Conservation (phyloP, 306 rosid genomes). For the Leucaena leucocephala region DNA sequence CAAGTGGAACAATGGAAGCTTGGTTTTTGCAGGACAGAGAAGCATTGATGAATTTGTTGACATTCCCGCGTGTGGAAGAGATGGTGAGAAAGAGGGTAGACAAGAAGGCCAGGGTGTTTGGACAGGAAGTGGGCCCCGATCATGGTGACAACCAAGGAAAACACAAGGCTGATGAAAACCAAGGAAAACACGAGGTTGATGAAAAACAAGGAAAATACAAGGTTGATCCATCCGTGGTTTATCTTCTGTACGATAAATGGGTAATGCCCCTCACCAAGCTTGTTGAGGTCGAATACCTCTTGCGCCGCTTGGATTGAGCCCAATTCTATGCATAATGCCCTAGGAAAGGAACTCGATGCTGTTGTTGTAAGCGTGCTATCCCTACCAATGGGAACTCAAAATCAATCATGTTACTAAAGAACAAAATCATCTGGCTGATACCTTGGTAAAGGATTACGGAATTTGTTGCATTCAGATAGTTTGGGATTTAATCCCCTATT, state of each 20-base stretch:
- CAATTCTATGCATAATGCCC: conserved; percentile 9
- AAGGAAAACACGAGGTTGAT: conserved; percentile 48
- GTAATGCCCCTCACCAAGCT: conserved; percentile 83
- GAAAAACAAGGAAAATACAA: conserved; percentile 40
- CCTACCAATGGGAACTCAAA: no score
- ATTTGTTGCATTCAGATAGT: no score
- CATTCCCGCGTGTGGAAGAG: conserved; percentile 75
- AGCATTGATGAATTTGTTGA: conserved; percentile 80
- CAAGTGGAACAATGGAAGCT: not conserved
- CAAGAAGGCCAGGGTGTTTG: conserved; percentile 79
- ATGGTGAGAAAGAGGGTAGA: conserved; percentile 79
- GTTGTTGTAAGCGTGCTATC: conserved; percentile 4
- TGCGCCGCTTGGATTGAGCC: conserved; percentile 61
- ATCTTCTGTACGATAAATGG: conserved; percentile 69
- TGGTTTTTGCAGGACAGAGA: conserved; percentile 61
- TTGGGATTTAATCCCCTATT: no score
- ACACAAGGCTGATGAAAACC: conserved; percentile 51
- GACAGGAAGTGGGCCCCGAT: conserved; percentile 59
- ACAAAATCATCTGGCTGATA: no score
- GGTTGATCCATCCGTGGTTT: conserved; percentile 72
- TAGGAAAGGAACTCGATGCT: conserved; percentile 22
- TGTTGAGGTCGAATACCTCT: conserved; percentile 87
- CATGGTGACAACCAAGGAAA: conserved; percentile 21
- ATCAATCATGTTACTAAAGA: no score
- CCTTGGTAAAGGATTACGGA: no score